phyloP scores from a whole-genome alignment of 257 asterid species.

The Rehmannia glutinosa region DNA sequence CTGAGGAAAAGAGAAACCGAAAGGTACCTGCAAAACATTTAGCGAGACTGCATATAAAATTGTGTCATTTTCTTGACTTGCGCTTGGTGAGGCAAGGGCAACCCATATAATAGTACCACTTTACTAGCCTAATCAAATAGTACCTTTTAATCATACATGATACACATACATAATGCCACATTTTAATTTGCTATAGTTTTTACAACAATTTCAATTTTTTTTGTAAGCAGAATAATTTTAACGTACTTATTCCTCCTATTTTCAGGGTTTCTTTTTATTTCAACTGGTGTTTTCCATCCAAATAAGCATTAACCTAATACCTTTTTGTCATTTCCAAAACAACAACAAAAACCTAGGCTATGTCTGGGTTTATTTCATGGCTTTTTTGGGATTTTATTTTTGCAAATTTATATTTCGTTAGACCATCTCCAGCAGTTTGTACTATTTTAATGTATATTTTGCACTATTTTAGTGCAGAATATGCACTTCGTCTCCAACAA shows the following conservation, averaged over 20 bases:
- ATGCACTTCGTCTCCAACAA: too few species aligned
- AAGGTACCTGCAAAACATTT: constrained; percentile 13
- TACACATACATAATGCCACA: background rate
- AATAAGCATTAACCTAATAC: background rate
- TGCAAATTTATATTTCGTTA: too few species aligned
- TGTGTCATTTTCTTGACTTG: constrained; percentile 16
- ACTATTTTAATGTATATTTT: too few species aligned
- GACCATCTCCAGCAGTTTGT: too few species aligned
- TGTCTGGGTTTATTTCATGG: too few species aligned
- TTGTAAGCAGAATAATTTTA: background rate
- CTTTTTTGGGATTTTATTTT: too few species aligned
- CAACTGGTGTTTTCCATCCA: background rate
- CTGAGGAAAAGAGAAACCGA: constrained; percentile 20
- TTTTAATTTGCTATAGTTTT: background rate
- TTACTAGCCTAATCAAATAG: background rate
- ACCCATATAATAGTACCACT: too few species aligned
- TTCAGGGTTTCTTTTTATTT: background rate
- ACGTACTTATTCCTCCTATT: background rate
- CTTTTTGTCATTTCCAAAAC: background rate
- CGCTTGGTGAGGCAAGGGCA: background rate
- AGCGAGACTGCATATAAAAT: constrained; percentile 11
- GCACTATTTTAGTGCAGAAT: too few species aligned
- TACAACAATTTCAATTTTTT: background rate
- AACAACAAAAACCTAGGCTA: too few species aligned
- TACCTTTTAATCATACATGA: background rate